Evolutionary conservation across 192 early-diverging fungal species (phyloP), one percentile per base, ranked within the genome.

Genomic region (Lobosporangium transversale): DNA sequence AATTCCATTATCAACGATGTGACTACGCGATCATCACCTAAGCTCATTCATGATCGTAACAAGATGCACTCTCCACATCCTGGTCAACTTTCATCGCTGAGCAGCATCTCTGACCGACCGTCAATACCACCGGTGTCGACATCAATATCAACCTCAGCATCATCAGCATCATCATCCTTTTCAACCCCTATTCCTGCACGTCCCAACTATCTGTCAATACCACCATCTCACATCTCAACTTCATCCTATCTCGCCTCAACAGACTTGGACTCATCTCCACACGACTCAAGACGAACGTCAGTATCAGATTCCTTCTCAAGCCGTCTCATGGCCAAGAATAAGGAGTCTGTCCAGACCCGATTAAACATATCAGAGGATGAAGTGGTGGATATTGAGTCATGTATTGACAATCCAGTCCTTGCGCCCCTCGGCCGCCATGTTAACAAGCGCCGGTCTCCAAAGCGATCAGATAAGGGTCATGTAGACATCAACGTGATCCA

Each of bases 331-430:
- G 62, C 59, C 49, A 65, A 59, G 20, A 57, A n/a, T 40, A 44
- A 45, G 15, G 18, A 14, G 27, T 31, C 5, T 47, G 33, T 43
- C 2, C 4, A 33, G 17, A 4, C 14, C 15, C 44, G 15, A 24
- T 21, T 14, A 2, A 17, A 21, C 6, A 59, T 55, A 4, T 23
- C n/a, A 23, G 18, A 18, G 23, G 67, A 70, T 26, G 70, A 68
- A 11, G 58, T 73, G 18, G 60, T 71, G 55, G 85, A 86, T 64
- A 86, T 86, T 53, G 85, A 86, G 33, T 55, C 85, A n/a, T 86
- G 85, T 69, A 84, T 86, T 47, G 85, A 86, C 45, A 62, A 86
- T 47, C 85, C 85, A 11, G 58, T 71, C n/a, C 70, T 86, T 21
- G 85, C 85, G 15, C 85, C 85, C 1, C 58, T 86, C 5, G 85